These are phyloP conservation scores for Polychaeton citri DNA, from an alignment of 2,329 filamentous ascomycete species.

Conservation along the genomic window DNA sequence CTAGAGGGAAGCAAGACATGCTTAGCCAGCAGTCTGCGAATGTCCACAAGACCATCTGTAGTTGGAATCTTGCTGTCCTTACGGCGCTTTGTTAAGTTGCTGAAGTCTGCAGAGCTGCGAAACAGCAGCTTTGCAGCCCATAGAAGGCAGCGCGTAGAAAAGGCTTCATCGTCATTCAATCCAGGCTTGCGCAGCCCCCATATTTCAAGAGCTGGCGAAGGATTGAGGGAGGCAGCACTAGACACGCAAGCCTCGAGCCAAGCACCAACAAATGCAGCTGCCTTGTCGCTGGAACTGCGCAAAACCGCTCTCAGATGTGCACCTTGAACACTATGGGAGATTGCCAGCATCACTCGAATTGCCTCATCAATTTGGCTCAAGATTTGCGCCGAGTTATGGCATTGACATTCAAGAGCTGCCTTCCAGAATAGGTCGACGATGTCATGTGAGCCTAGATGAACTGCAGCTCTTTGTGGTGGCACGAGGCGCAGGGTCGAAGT, in stretches of 20 bases:
- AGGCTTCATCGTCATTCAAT: not conserved
- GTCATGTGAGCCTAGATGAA: not conserved
- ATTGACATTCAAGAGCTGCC: too few species aligned
- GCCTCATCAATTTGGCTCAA: too few species aligned
- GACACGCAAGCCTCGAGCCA: constrained; percentile 10
- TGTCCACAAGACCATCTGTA: not conserved
- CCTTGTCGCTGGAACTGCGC: constrained; percentile 7
- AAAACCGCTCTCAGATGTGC: constrained; percentile 13
- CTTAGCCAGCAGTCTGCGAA: constrained; percentile 27
- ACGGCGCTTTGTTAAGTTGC: not conserved
- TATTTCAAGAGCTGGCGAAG: constrained; percentile 5
- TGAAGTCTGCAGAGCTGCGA: not conserved
- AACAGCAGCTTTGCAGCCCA: not conserved
- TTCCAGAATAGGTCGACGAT: not conserved
- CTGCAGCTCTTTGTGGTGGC: constrained; percentile 53
- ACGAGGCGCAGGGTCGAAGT: constrained; percentile 44
- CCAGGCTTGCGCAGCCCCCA: constrained; percentile 15
- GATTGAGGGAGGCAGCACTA: constrained; percentile 1
- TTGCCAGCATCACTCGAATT: too few species aligned
- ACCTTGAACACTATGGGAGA: constrained; percentile 4
- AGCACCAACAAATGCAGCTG: constrained; percentile 12
- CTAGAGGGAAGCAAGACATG: constrained; percentile 30
- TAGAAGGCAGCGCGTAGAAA: not conserved
- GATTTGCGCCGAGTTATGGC: too few species aligned
- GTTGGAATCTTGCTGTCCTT: not conserved